Base-by-base conservation (phyloP, 352 stramenopile genomes). In the Elongisporangium undulatum region DNA sequence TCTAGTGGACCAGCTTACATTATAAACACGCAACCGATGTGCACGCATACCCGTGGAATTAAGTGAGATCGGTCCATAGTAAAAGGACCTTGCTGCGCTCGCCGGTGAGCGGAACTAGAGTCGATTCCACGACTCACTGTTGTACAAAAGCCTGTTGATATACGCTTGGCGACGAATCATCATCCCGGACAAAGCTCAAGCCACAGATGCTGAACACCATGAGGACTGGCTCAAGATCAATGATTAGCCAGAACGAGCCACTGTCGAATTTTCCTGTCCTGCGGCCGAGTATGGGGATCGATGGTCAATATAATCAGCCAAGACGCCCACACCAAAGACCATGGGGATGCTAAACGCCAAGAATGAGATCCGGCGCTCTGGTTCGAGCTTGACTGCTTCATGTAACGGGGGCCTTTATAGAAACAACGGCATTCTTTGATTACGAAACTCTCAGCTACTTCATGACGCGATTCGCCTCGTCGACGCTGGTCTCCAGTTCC, bases 171-270 rank as follows among this genome's bases (percentile, higher is more conserved):
- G 29, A 15, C 29, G 29, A 41, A 41, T 15, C 9, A 9, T 41
- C 29, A 41, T 41, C 29, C 29, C 13, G 5, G 29, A 65, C 49
- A 26, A 66, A 17, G 17, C 49, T 59, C 7, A 75, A 58, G 2
- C 59, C 51, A 7, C 64, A 13, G 0, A 67, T 22, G 21, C 60
- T 61, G 2, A 69, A 24, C 19, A 49, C 53, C 16, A 66, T 53
- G 0, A 76, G 26, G 12, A 52, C 62, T 3, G 53, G 24, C 10
- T 56, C 41, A 29, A 56, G 61, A 1, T 74, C 53, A 2, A 74
- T 54, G 21, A 74, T 62, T 16, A 72, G 49, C 71, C 67, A 78
- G 45, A 78, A 78, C n/a, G 53, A 51, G 0, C 71, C 71, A 8
- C 65, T 51, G 21, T 78, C 70, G 17, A 75, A 68, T 7, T 29